Percentiles rank a stretch among this genome's conserved stretches.
Conservation (phyloP, 257 asterid species). For the Verbena officinalis region DNA sequence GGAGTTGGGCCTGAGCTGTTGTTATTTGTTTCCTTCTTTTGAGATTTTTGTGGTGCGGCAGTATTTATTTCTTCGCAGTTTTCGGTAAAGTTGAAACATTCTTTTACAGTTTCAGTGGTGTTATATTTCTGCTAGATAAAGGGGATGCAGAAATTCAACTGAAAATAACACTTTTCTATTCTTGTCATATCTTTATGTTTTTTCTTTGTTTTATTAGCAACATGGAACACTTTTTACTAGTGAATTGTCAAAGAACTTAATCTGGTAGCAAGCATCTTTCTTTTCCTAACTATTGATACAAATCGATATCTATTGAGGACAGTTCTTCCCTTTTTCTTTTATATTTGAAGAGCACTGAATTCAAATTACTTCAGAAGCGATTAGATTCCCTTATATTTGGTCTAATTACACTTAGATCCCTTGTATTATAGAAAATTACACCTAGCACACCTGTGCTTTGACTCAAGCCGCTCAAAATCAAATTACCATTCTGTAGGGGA, state of each 20-base stretch:
- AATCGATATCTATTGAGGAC: no score
- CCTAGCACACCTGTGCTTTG: no score
- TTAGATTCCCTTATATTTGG: no score
- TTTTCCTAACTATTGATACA: background rate
- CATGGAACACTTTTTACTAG: background rate
- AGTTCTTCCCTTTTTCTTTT: background rate
- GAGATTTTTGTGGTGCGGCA: background rate
- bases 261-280: background rate
- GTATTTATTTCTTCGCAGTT: constrained; percentile 21
- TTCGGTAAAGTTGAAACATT: constrained; percentile 25
- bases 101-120: background rate
- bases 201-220: background rate
- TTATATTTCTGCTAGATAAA: constrained; percentile 19
- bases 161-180: no score
- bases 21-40: constrained; percentile 1
- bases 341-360: background rate
- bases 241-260: background rate
- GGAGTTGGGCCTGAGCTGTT: no score
- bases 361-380: background rate
- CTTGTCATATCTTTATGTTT: background rate
- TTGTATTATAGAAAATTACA: no score
- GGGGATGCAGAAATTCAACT: constrained; percentile 14
- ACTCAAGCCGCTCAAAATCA: no score
- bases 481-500: no score
- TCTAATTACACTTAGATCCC: no score